Evolutionary conservation across 202 grass and related monocot species (phyloP).

Genomic region (Musa balbisiana): DNA sequence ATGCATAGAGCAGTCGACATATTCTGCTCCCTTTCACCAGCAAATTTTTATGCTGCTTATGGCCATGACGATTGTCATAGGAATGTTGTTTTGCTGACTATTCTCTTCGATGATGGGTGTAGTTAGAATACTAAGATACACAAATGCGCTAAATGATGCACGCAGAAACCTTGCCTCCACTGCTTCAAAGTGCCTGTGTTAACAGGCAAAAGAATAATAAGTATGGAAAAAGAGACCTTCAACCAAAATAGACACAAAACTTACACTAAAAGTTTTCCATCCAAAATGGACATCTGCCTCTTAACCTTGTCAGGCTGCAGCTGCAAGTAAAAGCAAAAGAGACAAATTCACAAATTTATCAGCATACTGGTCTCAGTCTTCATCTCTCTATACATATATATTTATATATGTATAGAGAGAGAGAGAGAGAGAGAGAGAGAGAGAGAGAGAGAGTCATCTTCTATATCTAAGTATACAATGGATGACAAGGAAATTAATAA

Average conservation of each 20-base stretch:
- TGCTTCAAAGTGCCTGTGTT: conserved; percentile 55
- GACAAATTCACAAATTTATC: background rate
- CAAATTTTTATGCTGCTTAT: background rate
- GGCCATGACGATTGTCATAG: too few species aligned
- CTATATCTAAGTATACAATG: background rate
- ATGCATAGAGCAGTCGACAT: background rate
- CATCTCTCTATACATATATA: too few species aligned
- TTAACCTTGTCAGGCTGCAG: conserved; percentile 76
- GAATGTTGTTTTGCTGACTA: background rate
- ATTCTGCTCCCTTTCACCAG: background rate
- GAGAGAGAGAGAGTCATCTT: background rate
- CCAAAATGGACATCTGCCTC: conserved; percentile 58
- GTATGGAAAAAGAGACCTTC: background rate
- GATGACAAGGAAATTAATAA: background rate
- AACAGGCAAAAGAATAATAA: conserved; percentile 9
- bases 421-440: too few species aligned
- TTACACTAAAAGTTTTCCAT: conserved; percentile 53
- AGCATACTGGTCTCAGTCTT: too few species aligned
- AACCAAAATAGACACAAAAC: conserved; percentile 3
- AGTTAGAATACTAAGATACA: conserved; percentile 58
- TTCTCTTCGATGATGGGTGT: conserved; percentile 73
- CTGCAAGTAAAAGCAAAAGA: conserved; percentile 27
- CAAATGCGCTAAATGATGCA: conserved; percentile 63
- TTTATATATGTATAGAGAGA: too few species aligned
- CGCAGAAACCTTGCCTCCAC: conserved; percentile 63